Percentiles rank a stretch among this genome's conserved stretches.
These are phyloP conservation scores for Serendipita indica DNA, from an alignment of 768 basidiomycete genomes.

Conservation along the genomic window DNA sequence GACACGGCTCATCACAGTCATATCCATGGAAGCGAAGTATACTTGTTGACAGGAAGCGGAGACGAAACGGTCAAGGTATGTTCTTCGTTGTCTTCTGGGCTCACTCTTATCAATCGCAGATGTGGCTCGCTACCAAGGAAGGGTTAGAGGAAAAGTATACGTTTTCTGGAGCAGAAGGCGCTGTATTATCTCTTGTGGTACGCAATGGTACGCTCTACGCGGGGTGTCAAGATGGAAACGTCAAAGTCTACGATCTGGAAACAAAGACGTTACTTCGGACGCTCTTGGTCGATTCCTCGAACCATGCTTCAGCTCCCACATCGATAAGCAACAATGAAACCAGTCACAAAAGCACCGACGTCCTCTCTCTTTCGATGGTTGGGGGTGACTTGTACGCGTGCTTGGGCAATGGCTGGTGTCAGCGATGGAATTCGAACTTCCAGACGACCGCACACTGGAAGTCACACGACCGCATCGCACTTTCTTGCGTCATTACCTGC, in stretches of 20 bases:
- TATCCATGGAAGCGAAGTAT: slow-evolving; percentile 23
- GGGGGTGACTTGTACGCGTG: slow-evolving; percentile 37
- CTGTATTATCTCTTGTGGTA: slow-evolving; percentile 64
- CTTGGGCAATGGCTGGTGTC: slow-evolving; percentile 34
- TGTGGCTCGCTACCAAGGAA: slow-evolving; percentile 45
- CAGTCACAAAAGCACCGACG: slow-evolving; percentile 47
- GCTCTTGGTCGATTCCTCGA: slow-evolving; percentile 36
- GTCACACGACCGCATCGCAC: slow-evolving; percentile 66
- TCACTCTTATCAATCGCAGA: slow-evolving; percentile 24
- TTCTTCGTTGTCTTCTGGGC: background rate
- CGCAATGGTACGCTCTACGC: slow-evolving; percentile 74
- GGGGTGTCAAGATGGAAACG: slow-evolving; percentile 87
- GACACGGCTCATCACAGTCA: slow-evolving; percentile 15
- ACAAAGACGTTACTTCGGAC: slow-evolving; percentile 76
- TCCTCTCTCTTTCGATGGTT: slow-evolving; percentile 64
- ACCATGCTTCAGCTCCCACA: background rate
- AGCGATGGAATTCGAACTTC: slow-evolving; percentile 77
- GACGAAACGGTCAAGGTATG: slow-evolving; percentile 78
- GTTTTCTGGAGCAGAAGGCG: slow-evolving; percentile 60
- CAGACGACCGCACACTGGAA: slow-evolving; percentile 72
- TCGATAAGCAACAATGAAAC: background rate
- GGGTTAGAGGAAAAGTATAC: slow-evolving; percentile 42
- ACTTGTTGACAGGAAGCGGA: slow-evolving; percentile 75
- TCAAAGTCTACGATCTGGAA: slow-evolving; percentile 82
- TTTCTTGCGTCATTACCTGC: slow-evolving; percentile 54